Percentiles rank a stretch among this genome's conserved stretches.
Evolutionary conservation across 805 yeast genomes (phyloP).

Genomic region (Jamesozyma piceae): DNA sequence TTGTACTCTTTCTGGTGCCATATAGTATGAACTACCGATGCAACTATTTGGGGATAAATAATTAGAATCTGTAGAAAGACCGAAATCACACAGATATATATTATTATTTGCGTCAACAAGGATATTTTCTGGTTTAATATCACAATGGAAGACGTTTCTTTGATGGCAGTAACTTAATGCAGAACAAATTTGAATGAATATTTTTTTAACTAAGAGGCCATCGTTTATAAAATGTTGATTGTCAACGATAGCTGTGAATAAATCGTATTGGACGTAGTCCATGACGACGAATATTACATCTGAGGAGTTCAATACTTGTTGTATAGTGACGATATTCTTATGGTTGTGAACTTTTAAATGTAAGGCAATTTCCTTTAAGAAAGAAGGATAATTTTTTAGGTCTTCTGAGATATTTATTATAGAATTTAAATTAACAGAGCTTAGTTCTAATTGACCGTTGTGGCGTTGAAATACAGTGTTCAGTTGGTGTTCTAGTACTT

Average conservation of each 20-base stretch:
- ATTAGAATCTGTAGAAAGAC: constrained; percentile 61
- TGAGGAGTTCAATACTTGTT: constrained; percentile 57
- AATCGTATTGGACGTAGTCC: constrained; percentile 83
- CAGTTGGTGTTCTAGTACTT: constrained; percentile 22
- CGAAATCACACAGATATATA: constrained; percentile 75
- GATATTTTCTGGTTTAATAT: constrained; percentile 90
- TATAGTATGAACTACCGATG: constrained; percentile 80
- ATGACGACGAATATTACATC: constrained; percentile 58
- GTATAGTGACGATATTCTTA: constrained; percentile 68
- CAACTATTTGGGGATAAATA: constrained; percentile 60
- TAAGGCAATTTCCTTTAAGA: constrained; percentile 57
- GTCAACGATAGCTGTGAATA: constrained; percentile 79
- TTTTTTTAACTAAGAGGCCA: constrained; percentile 43
- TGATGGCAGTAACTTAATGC: constrained; percentile 78
- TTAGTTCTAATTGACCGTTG: constrained; percentile 17
- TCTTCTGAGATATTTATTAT: constrained; percentile 10
- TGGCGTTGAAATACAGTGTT: constrained; percentile 19
- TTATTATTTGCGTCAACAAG: constrained; percentile 48
- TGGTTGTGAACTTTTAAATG: constrained; percentile 71
- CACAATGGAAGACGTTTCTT: constrained; percentile 82
- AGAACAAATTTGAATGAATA: constrained; percentile 68
- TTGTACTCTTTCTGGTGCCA: constrained; percentile 76
- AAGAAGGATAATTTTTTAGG: constrained; percentile 27
- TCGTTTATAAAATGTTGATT: constrained; percentile 48
- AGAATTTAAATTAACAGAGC: constrained; percentile 22